These are phyloP conservation scores for Coemansia sp. DNA, from an alignment of 192 early-diverging fungal genomes.

Conservation along the genomic window DNA sequence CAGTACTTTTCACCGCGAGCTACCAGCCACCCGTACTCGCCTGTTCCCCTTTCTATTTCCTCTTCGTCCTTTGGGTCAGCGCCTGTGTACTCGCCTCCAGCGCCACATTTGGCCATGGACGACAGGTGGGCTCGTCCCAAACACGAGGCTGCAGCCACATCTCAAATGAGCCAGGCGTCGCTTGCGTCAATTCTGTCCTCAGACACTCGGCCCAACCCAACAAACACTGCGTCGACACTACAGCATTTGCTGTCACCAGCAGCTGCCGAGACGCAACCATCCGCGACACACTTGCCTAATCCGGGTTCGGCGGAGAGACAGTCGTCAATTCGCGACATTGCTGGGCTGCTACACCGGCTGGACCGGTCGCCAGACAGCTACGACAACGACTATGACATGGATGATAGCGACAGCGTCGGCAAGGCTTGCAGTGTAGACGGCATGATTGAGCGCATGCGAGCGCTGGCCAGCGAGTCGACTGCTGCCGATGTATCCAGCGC, in stretches of 20 bases:
- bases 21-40: neutral
- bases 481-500: slow-evolving; percentile 23
- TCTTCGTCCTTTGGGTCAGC: neutral
- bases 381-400: neutral
- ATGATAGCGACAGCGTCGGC: neutral
- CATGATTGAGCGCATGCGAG: slow-evolving; percentile 36
- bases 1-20: neutral
- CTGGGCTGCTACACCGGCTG: slow-evolving; percentile 26
- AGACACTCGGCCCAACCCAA: neutral
- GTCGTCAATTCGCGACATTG: slow-evolving; percentile 20
- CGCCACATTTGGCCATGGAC: slow-evolving; percentile 1
- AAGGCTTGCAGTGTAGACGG: neutral
- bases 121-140: neutral
- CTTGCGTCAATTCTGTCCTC: slow-evolving; percentile 14
- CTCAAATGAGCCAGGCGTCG: slow-evolving; percentile 6
- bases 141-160: neutral
- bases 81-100: slow-evolving; percentile 3
- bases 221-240: slow-evolving; percentile 1
- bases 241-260: slow-evolving; percentile 13
- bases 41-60: neutral
- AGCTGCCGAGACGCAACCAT: neutral
- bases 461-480: slow-evolving; percentile 24
- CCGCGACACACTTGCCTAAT: neutral
- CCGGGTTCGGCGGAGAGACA: neutral
- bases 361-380: slow-evolving; percentile 25